Evolutionary conservation across 2,329 filamentous ascomycete species (phyloP), one percentile per base, ranked within the genome.

Genomic region (Harringtonia aguacate): DNA sequence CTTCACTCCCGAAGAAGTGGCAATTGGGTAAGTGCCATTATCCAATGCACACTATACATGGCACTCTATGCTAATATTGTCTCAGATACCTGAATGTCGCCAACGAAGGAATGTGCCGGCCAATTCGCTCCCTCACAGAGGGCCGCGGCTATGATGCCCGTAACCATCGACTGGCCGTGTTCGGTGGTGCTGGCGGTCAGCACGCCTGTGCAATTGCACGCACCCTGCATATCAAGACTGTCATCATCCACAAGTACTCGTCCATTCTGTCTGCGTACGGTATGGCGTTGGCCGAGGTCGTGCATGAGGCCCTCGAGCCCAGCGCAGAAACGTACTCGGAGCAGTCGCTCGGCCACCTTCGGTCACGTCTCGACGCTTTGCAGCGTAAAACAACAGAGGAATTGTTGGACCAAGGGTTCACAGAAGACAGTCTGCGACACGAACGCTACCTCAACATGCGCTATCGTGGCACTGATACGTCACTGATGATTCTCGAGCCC

Each of bases 371-470:
- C n/a, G n/a, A n/a, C n/a, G n/a, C n/a, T n/a, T n/a, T n/a, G n/a
- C n/a, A n/a, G n/a, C n/a, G n/a, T n/a, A n/a, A n/a, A n/a, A n/a
- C n/a, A n/a, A n/a, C n/a, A 0, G 65, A 69, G 17, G 76, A 78
- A 1, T 66, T 95, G 5, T 68, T 69, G 20, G 81, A 84, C 3
- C 89, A 95, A 61, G 89, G 88, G 0, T 95, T 95, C 56, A 67
- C 72, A 2, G 76, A 84, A 36, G 65, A 75, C 6, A 78, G 86
- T 28, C 85, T 95, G 21, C 72, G 80, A 0, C 94, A 90, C 55
- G 88, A 95, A 58, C 85, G 94, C 58, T 95, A 95, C 56, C 75
- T 97, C 45, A 95, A 95, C 58, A 88, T 95, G 81, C 73, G 89
- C 46, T 95, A 95, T 56, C 77, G 86, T 29, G 88, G 88, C 12